Evolutionary conservation across 1,284 basidiomycete genomes (phyloP).

Genomic region (Ceratobasidium sp.): DNA sequence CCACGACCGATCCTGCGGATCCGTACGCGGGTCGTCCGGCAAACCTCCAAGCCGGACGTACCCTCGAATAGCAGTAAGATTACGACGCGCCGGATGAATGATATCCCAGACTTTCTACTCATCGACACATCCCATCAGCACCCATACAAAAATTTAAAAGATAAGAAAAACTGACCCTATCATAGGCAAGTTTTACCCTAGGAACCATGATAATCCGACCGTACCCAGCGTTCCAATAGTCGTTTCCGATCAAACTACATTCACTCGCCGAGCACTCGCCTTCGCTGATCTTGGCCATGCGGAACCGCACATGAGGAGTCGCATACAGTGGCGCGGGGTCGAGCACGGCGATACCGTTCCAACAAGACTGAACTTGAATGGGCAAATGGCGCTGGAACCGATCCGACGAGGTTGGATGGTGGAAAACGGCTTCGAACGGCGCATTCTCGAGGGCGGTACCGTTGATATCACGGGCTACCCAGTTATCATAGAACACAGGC

Average conservation of each 20-base stretch:
- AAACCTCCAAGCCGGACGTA: constrained; percentile 91
- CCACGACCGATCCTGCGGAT: constrained; percentile 95
- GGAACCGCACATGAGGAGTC: constrained; percentile 88
- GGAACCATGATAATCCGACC: constrained; percentile 97
- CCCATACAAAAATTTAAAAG: constrained; percentile 15
- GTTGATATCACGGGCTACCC: constrained; percentile 97
- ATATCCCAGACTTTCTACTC: constrained; percentile 89
- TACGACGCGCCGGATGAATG: constrained; percentile 88
- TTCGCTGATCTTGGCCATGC: constrained; percentile 85
- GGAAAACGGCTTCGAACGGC: constrained; percentile 93
- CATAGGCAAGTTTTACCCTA: constrained; percentile 93
- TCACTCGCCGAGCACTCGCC: constrained; percentile 93
- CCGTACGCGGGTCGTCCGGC: constrained; percentile 92
- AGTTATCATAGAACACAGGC: constrained; percentile 97
- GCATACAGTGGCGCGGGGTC: constrained; percentile 94
- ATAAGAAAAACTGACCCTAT: constrained; percentile 69
- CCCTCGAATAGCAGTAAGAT: constrained; percentile 92
- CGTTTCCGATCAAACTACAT: constrained; percentile 95
- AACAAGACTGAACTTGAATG: constrained; percentile 94
- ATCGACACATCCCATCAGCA: neutral
- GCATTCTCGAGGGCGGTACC: constrained; percentile 96
- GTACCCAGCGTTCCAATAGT: constrained; percentile 93
- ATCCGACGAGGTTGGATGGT: constrained; percentile 77
- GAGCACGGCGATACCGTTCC: constrained; percentile 94
- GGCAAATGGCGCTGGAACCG: constrained; percentile 92